Percentiles rank a stretch among this genome's conserved stretches.
These are phyloP conservation scores for Alternaria triticimaculans DNA, from an alignment of 2,329 filamentous ascomycete genomes.

Conservation along the genomic window DNA sequence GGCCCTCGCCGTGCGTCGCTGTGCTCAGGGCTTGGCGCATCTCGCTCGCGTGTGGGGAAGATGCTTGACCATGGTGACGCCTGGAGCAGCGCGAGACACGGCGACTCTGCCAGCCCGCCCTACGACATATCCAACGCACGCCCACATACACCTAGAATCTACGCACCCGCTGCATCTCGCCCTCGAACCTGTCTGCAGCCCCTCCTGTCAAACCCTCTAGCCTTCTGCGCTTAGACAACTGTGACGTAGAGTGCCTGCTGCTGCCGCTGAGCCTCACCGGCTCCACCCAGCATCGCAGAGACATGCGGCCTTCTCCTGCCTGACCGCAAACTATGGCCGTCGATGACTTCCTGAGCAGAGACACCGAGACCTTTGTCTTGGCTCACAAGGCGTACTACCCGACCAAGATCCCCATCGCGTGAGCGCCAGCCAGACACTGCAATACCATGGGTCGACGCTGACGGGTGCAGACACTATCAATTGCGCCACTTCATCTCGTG, in stretches of 20 bases:
- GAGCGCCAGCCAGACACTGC: constrained; percentile 23
- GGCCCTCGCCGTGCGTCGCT: background rate
- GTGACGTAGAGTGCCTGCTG: constrained; percentile 21
- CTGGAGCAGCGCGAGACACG: constrained; percentile 14
- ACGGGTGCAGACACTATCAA: constrained; percentile 74
- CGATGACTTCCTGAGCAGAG: constrained; percentile 52
- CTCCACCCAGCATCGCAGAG: constrained; percentile 21
- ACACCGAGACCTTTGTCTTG: constrained; percentile 55
- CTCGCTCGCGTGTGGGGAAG: constrained; percentile 18
- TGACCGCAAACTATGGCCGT: constrained; percentile 47
- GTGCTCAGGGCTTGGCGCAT: constrained; percentile 15
- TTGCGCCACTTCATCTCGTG: constrained; percentile 89
- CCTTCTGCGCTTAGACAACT: constrained; percentile 5
- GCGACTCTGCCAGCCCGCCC: constrained; percentile 1
- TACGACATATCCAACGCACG: background rate
- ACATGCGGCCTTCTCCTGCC: constrained; percentile 37
- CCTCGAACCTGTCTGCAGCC: background rate
- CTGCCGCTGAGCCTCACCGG: constrained; percentile 11
- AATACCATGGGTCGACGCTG: constrained; percentile 10
- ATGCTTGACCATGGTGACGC: constrained; percentile 14
- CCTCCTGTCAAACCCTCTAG: background rate
- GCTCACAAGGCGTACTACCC: constrained; percentile 56
- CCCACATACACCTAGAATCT: background rate
- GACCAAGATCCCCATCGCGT: constrained; percentile 58
- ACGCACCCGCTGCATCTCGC: background rate